Evolutionary conservation across 257 asterid species (phyloP).

Genomic region (Primulina huaijiensis): DNA sequence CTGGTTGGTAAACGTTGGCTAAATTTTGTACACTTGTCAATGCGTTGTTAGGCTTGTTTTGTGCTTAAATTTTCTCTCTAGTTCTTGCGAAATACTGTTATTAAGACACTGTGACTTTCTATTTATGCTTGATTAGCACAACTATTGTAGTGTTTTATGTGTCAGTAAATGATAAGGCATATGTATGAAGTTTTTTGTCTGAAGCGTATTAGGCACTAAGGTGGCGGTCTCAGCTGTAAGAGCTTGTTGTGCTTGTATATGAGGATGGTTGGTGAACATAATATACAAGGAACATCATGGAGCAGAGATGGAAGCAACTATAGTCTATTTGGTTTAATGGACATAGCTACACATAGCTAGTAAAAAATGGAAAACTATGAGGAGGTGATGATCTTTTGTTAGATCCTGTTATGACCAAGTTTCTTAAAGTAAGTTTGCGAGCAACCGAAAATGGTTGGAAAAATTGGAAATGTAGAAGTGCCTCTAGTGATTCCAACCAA

Average conservation of each 20-base stretch:
- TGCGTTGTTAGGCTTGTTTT: slow-evolving; percentile 19
- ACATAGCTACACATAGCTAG: neutral
- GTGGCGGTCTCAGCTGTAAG: neutral
- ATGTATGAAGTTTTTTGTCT: slow-evolving; percentile 1
- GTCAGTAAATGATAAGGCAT: neutral
- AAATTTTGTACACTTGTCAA: neutral
- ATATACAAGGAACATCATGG: neutral
- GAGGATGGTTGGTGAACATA: slow-evolving; percentile 1
- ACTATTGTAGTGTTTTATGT: slow-evolving; percentile 13
- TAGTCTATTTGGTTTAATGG: neutral
- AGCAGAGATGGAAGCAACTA: neutral
- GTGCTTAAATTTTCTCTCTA: slow-evolving; percentile 12
- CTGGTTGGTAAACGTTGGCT: slow-evolving; percentile 56
- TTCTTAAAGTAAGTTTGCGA: neutral
- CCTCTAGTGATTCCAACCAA: neutral
- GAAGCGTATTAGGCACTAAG: neutral
- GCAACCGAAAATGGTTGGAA: neutral
- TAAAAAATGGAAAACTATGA: neutral
- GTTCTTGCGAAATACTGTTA: slow-evolving; percentile 20
- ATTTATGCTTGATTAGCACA: slow-evolving; percentile 10
- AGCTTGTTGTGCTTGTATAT: slow-evolving; percentile 7
- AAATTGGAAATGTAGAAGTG: slow-evolving; percentile 1
- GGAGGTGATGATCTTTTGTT: neutral
- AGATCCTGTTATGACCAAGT: neutral
- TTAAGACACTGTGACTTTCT: slow-evolving; percentile 7